These are phyloP conservation scores for Phytophthora sojae DNA, from an alignment of 352 stramenopile species.

Conservation along the genomic window DNA sequence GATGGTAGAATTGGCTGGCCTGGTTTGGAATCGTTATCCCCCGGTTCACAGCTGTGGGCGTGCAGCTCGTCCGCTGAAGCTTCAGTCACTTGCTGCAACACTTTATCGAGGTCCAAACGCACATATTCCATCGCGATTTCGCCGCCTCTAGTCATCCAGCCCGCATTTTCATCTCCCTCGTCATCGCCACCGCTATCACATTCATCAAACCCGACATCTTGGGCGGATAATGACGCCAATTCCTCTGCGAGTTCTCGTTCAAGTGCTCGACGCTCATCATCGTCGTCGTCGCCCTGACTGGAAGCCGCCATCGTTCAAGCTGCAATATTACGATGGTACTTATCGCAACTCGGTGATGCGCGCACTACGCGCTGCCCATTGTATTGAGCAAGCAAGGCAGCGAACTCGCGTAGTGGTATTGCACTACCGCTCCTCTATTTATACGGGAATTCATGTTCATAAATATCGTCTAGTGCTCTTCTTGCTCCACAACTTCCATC, in stretches of 20 bases:
- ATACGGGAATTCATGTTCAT: constrained; percentile 23
- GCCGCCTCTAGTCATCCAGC: background rate
- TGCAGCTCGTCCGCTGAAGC: background rate
- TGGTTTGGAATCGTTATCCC: background rate
- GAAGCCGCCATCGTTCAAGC: constrained; percentile 19
- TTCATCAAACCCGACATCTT: constrained; percentile 33
- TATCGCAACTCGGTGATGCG: constrained; percentile 7
- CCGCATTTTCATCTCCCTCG: background rate
- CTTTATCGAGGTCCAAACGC: constrained; percentile 42
- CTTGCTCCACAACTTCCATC: constrained; percentile 16
- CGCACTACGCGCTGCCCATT: constrained; percentile 12
- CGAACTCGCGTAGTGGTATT: background rate
- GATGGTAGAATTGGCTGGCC: background rate
- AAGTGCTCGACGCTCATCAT: constrained; percentile 53
- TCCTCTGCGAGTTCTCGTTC: constrained; percentile 53
- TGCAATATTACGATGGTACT: background rate
- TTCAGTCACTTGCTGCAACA: constrained; percentile 25
- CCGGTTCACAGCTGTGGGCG: background rate
- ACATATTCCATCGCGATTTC: constrained; percentile 30
- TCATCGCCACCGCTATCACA: constrained; percentile 3
- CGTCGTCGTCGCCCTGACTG: constrained; percentile 38
- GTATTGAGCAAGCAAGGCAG: background rate
- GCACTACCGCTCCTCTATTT: constrained; percentile 29
- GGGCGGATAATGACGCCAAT: constrained; percentile 35
- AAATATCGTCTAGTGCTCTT: constrained; percentile 35